Percentiles rank a stretch among this genome's conserved stretches.
Evolutionary conservation across 1,139 yeast species (phyloP).

Genomic region (Kurtzmaniella quercitrusa): DNA sequence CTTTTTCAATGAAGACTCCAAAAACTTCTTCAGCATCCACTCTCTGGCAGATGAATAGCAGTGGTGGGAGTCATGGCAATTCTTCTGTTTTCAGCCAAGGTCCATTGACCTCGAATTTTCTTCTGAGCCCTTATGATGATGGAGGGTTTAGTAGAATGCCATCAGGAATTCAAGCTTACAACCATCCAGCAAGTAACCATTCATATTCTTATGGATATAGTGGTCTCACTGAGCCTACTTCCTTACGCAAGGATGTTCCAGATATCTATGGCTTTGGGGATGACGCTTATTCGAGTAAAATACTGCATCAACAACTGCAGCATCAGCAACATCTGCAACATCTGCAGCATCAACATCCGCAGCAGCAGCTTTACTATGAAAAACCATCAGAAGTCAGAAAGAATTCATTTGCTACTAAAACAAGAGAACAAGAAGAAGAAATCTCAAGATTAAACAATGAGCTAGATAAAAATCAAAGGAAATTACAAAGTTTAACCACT

Average conservation of each 20-base stretch:
- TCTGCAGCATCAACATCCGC: neutral
- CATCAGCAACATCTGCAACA: constrained; percentile 2
- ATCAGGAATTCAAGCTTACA: neutral
- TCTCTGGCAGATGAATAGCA: constrained; percentile 1
- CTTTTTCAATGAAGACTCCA: neutral
- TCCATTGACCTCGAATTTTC: neutral
- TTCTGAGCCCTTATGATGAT: constrained; percentile 1
- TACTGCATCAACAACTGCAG: neutral
- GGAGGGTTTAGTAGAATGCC: neutral
- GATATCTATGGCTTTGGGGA: neutral
- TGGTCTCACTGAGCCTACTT: neutral
- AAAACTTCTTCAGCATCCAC: constrained; percentile 2
- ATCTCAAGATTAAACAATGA: constrained; percentile 15
- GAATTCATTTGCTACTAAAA: neutral
- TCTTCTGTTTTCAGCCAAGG: constrained; percentile 2
- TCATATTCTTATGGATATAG: neutral
- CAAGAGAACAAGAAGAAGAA: constrained; percentile 4
- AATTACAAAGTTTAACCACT: constrained; percentile 9
- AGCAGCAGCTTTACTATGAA: neutral
- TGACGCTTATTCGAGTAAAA: neutral
- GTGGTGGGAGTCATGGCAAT: neutral
- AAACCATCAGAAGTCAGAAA: neutral
- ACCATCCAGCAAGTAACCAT: neutral
- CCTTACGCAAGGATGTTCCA: neutral
- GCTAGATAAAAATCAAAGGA: constrained; percentile 19